phyloP scores from a whole-genome alignment of 208 protist species.

The Crithidia bombi region DNA sequence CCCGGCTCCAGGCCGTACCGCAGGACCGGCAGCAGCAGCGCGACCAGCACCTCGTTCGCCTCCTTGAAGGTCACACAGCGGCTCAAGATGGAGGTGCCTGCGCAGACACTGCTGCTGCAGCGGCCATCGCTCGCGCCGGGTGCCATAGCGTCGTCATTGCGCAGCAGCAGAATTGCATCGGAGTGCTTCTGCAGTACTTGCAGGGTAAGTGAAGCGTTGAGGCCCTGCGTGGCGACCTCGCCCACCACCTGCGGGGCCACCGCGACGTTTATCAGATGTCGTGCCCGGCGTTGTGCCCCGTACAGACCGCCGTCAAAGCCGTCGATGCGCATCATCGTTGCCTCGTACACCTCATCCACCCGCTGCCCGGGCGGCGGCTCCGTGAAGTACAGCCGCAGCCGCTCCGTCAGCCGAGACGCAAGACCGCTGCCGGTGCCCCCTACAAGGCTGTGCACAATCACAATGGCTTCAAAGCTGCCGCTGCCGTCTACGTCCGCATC shows the following conservation, averaged over 20 bases:
- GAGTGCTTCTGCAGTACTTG: conserved; percentile 54
- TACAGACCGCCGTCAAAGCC: conserved; percentile 74
- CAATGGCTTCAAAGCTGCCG: conserved; percentile 71
- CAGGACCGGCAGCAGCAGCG: conserved; percentile 75
- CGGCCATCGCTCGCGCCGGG: conserved; percentile 25
- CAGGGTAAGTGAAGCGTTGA: conserved; percentile 82
- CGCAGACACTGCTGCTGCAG: conserved; percentile 39
- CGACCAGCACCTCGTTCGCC: conserved; percentile 81
- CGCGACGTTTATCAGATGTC: conserved; percentile 66
- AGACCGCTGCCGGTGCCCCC: conserved; percentile 88
- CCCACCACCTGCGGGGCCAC: conserved; percentile 74
- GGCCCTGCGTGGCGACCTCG: conserved; percentile 77
- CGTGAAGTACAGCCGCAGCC: conserved; percentile 87
- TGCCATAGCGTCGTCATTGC: conserved; percentile 78
- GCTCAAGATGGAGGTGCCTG: conserved; percentile 36
- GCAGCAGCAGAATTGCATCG: conserved; percentile 77
- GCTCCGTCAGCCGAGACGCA: conserved; percentile 73
- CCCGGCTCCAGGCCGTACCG: conserved; percentile 47
- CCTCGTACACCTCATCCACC: conserved; percentile 60
- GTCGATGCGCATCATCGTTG: conserved; percentile 55
- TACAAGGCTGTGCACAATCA: conserved; percentile 85
- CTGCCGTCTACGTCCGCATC: conserved; percentile 32
- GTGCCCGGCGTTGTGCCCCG: conserved; percentile 71
- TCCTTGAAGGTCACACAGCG: conserved; percentile 81
- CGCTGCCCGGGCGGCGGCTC: conserved; percentile 37